Evolutionary conservation across 2,329 filamentous ascomycete genomes (phyloP), one percentile per base, ranked within the genome.

Genomic region (Pezicula neosporulosa): DNA sequence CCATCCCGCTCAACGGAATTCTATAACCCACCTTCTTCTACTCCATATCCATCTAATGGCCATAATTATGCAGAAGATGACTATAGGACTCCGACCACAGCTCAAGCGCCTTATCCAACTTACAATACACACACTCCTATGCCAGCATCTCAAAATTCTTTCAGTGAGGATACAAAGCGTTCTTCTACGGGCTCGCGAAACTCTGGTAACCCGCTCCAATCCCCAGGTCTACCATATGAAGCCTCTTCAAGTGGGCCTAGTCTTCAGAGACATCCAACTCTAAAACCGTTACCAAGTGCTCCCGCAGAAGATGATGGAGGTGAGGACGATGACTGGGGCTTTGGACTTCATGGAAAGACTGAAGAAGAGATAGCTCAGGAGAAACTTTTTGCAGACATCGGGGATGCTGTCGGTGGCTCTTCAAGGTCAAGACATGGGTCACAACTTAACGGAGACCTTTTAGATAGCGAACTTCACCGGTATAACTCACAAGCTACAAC

Each of bases 401-500:
- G 64, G 37, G 60, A 63, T 57, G 65, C 61, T n/a, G 56, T 68
- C n/a, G 55, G 55, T 33, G 53, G 48, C n/a, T 48, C 56, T 24
- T 50, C 53, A 43, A 21, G 42, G 27, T 54, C 56, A 43, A 56
- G 53, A 45, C 47, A 37, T n/a, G 49, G 53, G 30, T 54, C 55
- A 24, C 55, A 57, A 48, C 54, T 50, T 13, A 78, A 81, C 56
- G 76, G 77, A 33, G 68, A 70, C 56, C 66, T 77, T 18, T 68
- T 72, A 2, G 74, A 77, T 19, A 72, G 75, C 19, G 75, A 80
- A 38, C 55, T 72, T 36, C 72, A 73, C 39, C 73, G 76, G 45
- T 79, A 78, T 59, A 72, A 75, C 57, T 80, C 79, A 1, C 73
- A 67, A 30, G 75, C 74, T 6, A 77, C 73, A n/a, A 80, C 76